Percentiles rank a stretch among this genome's conserved stretches.
These are phyloP conservation scores for Primulina tabacum DNA, from an alignment of 257 asterid genomes.

Conservation along the genomic window DNA sequence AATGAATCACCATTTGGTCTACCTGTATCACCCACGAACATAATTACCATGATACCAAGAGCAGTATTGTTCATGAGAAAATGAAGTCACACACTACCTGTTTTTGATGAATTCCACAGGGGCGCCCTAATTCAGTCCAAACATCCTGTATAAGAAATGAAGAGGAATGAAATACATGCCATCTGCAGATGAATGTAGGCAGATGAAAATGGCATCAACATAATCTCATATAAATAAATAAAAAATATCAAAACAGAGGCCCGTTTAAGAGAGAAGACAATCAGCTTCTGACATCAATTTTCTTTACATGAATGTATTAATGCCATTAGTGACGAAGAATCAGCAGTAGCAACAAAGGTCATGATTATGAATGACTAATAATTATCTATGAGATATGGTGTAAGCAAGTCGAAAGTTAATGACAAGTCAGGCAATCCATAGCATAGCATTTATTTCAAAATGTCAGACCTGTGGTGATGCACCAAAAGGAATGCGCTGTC, in stretches of 20 bases:
- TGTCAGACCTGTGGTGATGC: slow-evolving; percentile 72
- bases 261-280: no score
- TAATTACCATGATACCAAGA: slow-evolving; percentile 11
- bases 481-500: slow-evolving; percentile 72
- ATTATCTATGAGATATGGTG: neutral
- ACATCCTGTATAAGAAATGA: slow-evolving; percentile 52
- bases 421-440: slow-evolving; percentile 7
- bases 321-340: no score
- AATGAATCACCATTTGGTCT: slow-evolving; percentile 86
- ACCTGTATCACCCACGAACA: slow-evolving; percentile 43
- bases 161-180: slow-evolving; percentile 11
- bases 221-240: no score
- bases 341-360: neutral
- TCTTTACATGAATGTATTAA: no score
- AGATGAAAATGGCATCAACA: no score
- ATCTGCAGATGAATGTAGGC: no score
- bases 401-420: neutral
- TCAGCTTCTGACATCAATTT: no score
- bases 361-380: neutral
- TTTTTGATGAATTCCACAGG: slow-evolving; percentile 82
- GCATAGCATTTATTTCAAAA: neutral
- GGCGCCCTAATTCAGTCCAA: slow-evolving; percentile 89
- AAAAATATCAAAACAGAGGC: no score
- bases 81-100: slow-evolving; percentile 41
- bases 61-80: neutral